A percentile compares a stretch with the other conserved stretches of the same genome.
Conservation (phyloP, 1,284 basidiomycete species). For the Tetrapyrgos nigripes region DNA sequence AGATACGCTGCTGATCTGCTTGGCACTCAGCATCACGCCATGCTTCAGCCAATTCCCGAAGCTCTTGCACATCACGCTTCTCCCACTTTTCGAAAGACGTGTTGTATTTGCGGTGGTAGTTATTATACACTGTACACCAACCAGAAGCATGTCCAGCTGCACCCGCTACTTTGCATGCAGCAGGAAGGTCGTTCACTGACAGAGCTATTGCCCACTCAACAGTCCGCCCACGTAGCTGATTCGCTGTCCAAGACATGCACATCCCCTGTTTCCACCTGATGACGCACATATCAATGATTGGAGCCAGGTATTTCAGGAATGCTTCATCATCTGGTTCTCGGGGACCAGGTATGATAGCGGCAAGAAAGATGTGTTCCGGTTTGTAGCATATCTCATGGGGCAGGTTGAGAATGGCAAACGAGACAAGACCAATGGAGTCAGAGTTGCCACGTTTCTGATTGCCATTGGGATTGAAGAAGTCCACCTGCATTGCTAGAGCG, state of each 20-base stretch:
- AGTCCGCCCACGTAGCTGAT: neutral
- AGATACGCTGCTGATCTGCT: neutral
- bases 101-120: neutral
- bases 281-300: conserved; percentile 20
- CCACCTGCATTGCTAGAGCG: conserved; percentile 6
- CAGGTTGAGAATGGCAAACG: conserved; percentile 3
- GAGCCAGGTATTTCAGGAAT: conserved; percentile 20
- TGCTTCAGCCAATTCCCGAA: neutral
- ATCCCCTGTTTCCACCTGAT: conserved; percentile 22
- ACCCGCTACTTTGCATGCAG: conserved; percentile 15
- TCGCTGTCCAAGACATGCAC: conserved; percentile 11
- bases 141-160: neutral
- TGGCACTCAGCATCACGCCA: neutral
- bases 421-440: conserved; percentile 11
- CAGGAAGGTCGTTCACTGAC: conserved; percentile 14
- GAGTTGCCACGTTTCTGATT: neutral
- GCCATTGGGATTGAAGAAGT: conserved; percentile 16
- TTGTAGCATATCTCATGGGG: conserved; percentile 25
- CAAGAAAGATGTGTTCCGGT: conserved; percentile 37
- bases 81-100: conserved; percentile 2
- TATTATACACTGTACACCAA: conserved; percentile 6
- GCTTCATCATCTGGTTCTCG: conserved; percentile 17
- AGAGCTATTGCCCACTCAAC: conserved; percentile 7
- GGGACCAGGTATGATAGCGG: conserved; percentile 34
- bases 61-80: neutral